phyloP scores from a whole-genome alignment of 148 eudicot genomes.

The Silene conica region DNA sequence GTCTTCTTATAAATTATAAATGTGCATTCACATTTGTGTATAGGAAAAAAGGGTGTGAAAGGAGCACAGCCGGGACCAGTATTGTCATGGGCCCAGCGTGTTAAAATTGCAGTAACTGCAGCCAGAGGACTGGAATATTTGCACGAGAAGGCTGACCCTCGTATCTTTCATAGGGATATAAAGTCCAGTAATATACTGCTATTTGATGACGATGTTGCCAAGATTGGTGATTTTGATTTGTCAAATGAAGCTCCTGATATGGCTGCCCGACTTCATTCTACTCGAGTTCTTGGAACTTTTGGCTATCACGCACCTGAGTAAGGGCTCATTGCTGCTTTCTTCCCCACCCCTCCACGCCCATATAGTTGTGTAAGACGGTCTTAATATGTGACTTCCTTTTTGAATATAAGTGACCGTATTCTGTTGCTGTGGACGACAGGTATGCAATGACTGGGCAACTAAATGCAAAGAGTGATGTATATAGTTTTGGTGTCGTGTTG shows the following conservation, averaged over 20 bases:
- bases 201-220: constrained; percentile 70
- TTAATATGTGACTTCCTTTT: not conserved
- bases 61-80: constrained; percentile 95
- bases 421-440: constrained; percentile 32
- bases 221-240: constrained; percentile 83
- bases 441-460: constrained; percentile 95
- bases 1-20: constrained; percentile 3
- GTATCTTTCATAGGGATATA: constrained; percentile 65
- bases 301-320: constrained; percentile 98
- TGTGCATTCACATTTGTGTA: not conserved
- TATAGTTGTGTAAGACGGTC: not conserved
- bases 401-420: not conserved
- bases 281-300: constrained; percentile 83
- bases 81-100: constrained; percentile 75
- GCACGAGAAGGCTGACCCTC: constrained; percentile 77
- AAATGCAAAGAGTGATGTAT: constrained; percentile 85
- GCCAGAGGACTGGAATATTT: constrained; percentile 86
- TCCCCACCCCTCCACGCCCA: not conserved
- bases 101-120: constrained; percentile 75
- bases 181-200: constrained; percentile 84
- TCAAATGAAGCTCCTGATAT: constrained; percentile 88
- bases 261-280: constrained; percentile 94
- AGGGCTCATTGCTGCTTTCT: constrained; percentile 10
- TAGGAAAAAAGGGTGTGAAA: constrained; percentile 84
- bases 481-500: constrained; percentile 86